Conservation (phyloP, 2,329 filamentous ascomycete genomes). For the Bipolaris victoriae region DNA sequence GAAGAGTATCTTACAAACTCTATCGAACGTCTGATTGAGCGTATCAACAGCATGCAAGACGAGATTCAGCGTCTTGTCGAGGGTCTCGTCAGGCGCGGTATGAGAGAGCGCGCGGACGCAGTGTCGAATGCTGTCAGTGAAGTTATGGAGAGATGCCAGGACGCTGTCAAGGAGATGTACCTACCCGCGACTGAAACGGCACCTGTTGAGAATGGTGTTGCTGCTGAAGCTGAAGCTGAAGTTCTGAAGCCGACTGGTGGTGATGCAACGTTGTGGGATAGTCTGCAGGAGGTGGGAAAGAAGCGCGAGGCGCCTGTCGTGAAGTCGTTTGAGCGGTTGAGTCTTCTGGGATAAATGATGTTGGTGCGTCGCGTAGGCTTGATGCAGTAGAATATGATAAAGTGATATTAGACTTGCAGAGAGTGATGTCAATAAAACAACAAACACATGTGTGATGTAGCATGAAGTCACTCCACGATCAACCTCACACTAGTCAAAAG, state of each 20-base stretch:
- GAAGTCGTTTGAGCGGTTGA: conserved; percentile 57
- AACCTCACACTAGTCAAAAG: too few species aligned
- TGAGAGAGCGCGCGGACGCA: conserved; percentile 84
- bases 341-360: conserved; percentile 29
- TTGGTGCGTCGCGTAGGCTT: neutral
- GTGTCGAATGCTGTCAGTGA: conserved; percentile 76
- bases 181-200: conserved; percentile 3
- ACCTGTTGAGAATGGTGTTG: conserved; percentile 4
- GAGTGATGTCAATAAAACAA: neutral
- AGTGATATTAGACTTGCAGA: neutral
- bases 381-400: neutral
- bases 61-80: conserved; percentile 79
- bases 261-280: conserved; percentile 55
- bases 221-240: conserved; percentile 20
- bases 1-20: conserved; percentile 95
- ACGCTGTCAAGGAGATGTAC: conserved; percentile 65
- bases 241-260: conserved; percentile 49
- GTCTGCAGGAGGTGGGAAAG: conserved; percentile 48
- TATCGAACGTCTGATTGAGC: conserved; percentile 80
- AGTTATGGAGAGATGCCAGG: conserved; percentile 72
- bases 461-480: too few species aligned
- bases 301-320: conserved; percentile 59
- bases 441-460: too few species aligned
- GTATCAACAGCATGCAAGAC: conserved; percentile 72
- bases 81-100: conserved; percentile 76